phyloP scores from a whole-genome alignment of 2,329 filamentous ascomycete species.

The Diaporthe vaccinii region DNA sequence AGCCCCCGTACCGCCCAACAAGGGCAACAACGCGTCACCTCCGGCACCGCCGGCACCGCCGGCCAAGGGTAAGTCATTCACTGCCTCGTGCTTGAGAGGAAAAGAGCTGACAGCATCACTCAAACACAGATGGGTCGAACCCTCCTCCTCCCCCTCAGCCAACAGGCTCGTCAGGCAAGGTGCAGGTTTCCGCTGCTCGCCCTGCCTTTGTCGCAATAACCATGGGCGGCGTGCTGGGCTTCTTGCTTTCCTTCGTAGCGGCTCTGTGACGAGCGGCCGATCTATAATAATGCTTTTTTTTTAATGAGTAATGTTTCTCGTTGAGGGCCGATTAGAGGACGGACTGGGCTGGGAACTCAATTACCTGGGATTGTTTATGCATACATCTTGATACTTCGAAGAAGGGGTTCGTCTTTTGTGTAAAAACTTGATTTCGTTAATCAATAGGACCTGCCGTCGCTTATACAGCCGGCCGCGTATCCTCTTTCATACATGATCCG shows the following conservation, averaged over 20 bases:
- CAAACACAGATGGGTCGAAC: background rate
- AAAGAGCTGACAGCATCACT: background rate
- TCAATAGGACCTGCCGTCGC: constrained; percentile 9
- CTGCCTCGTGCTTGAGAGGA: background rate
- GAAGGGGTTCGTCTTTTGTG: constrained; percentile 6
- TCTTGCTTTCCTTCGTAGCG: constrained; percentile 25
- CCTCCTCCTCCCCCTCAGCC: background rate
- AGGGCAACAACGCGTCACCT: background rate
- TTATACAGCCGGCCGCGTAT: background rate
- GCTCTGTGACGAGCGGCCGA: constrained; percentile 4
- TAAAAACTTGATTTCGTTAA: constrained; percentile 24
- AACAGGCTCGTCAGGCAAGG: constrained; percentile 8
- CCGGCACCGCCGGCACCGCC: background rate
- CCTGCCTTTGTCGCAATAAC: constrained; percentile 24
- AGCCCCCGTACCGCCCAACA: background rate
- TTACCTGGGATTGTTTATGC: constrained; percentile 25
- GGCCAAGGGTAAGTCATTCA: background rate
- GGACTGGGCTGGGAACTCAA: background rate
- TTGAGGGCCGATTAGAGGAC: background rate
- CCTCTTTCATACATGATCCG: constrained; percentile 13
- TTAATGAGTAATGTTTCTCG: constrained; percentile 27
- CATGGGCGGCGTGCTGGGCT: constrained; percentile 17
- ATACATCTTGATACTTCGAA: constrained; percentile 19
- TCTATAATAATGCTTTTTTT: constrained; percentile 4
- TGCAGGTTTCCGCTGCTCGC: constrained; percentile 15